Evolutionary conservation across 2,329 filamentous ascomycete genomes (phyloP).

Genomic region (Cercospora zeina): DNA sequence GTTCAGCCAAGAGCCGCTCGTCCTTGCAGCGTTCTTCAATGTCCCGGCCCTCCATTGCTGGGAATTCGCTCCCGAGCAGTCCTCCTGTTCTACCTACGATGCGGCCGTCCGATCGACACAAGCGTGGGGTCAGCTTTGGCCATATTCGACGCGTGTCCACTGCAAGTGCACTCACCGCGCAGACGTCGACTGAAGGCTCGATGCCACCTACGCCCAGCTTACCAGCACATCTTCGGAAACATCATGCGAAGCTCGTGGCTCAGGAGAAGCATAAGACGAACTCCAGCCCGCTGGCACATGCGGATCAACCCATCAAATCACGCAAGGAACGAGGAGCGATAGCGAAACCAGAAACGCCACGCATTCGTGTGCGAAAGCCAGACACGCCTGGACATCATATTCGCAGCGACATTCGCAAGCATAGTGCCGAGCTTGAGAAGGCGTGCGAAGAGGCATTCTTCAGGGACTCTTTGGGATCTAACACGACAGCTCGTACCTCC

Average conservation of each 20-base stretch:
- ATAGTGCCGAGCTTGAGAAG: slow-evolving; percentile 81
- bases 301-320: slow-evolving; percentile 38
- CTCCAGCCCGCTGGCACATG: slow-evolving; percentile 38
- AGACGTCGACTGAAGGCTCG: slow-evolving; percentile 31
- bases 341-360: slow-evolving; percentile 33
- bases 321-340: slow-evolving; percentile 39
- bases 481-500: slow-evolving; percentile 46
- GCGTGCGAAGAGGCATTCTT: slow-evolving; percentile 93
- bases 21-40: slow-evolving; percentile 41
- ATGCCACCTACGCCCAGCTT: slow-evolving; percentile 34
- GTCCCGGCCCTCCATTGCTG: slow-evolving; percentile 48
- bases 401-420: slow-evolving; percentile 77
- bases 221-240: slow-evolving; percentile 32
- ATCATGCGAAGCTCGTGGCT: slow-evolving; percentile 26
- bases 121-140: slow-evolving; percentile 64
- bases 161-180: slow-evolving; percentile 42
- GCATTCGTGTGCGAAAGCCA: slow-evolving; percentile 42
- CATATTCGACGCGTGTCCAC: slow-evolving; percentile 54
- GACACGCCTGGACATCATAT: slow-evolving; percentile 56
- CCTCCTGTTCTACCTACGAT: slow-evolving; percentile 47
- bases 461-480: slow-evolving; percentile 60
- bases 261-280: slow-evolving; percentile 28
- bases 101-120: slow-evolving; percentile 56
- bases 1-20: slow-evolving; percentile 36
- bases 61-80: slow-evolving; percentile 51